Conservation (phyloP, 2,329 filamentous ascomycete genomes). For the Ascochyta clinopodiicola region DNA sequence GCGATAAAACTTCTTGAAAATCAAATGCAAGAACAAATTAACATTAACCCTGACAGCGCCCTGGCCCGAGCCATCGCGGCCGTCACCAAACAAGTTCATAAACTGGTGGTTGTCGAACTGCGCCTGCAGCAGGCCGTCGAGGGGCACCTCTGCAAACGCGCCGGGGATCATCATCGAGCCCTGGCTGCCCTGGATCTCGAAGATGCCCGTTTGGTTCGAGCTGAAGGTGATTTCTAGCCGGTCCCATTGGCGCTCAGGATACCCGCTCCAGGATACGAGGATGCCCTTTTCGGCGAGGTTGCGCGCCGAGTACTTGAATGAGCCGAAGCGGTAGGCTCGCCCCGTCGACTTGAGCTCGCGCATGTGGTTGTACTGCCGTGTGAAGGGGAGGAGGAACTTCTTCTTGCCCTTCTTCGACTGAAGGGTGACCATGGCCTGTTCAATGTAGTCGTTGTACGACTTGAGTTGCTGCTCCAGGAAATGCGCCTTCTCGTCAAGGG, state of each 20-base stretch:
- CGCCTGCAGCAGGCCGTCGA: constrained; percentile 93
- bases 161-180: constrained; percentile 96
- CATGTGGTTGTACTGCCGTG: constrained; percentile 98
- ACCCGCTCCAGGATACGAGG: constrained; percentile 87
- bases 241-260: constrained; percentile 82
- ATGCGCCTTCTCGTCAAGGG: constrained; percentile 83
- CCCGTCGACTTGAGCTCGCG: constrained; percentile 91
- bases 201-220: constrained; percentile 91
- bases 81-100: constrained; percentile 78
- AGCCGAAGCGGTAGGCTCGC: constrained; percentile 95
- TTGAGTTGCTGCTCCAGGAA: constrained; percentile 96
- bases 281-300: constrained; percentile 92
- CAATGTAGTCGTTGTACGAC: constrained; percentile 98
- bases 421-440: constrained; percentile 95
- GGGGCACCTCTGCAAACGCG: constrained; percentile 83
- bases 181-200: constrained; percentile 87
- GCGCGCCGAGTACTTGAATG: constrained; percentile 94
- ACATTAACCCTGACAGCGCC: constrained; percentile 82
- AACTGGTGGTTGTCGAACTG: constrained; percentile 98
- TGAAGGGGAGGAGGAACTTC: constrained; percentile 92
- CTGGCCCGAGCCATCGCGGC: constrained; percentile 26
- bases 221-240: constrained; percentile 93
- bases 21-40: constrained; percentile 91
- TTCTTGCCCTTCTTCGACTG: constrained; percentile 98
- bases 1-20: constrained; percentile 97